Base-by-base conservation (phyloP, 495 filamentous ascomycete species). In the Pyrenula massariospora region DNA sequence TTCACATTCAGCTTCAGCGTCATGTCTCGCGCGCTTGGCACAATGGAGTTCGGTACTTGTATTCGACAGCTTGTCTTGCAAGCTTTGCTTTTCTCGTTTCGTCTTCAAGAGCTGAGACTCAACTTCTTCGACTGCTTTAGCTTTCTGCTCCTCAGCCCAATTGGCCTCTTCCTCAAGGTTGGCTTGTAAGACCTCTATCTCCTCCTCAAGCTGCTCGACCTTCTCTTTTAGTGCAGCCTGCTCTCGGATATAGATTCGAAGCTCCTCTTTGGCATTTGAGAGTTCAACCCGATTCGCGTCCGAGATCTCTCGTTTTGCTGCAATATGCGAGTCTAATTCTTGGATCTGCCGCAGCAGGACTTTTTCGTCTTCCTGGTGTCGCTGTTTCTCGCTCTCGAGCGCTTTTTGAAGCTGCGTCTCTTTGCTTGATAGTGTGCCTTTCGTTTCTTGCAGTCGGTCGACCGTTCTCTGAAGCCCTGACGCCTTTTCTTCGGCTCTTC, bases 101-200 rank as follows among this genome's bases (percentile, higher is more conserved):
- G 81, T 65, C 59, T 72, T 73, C 52, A 75, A 73, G 48, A 78
- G 52, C 48, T 79, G 71, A 22, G 62, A 63, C 36, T 80, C 77
- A 10, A 77, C 60, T n/a, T 79, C 74, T 48, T 73, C 65, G 21
- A 75, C 60, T 12, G 63, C 65, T 57, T 71, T 72, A 48, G 69
- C 68, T 24, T 82, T 62, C 52, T 83, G 80, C 15, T 77, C 68
- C 8, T 81, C 82, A 15, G 80, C 81, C 47, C 79, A 77, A 58
- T 86, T 81, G 58, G 78, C 78, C 65, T 88, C 88, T 58, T 93
- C 88, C 58, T 90, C 87, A 49, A 90, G 67, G 54, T 78, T 85
- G 20, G 77, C 76, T 63, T 90, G 87, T 25, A 92, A 69, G 36
- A 91, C 79, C 52, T 90, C 82, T 11, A 92, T 75, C 64, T 94